Evolutionary conservation across 2,329 filamentous ascomycete genomes (phyloP), one percentile per base, ranked within the genome.

Genomic region (Dactylonectria estremocensis): DNA sequence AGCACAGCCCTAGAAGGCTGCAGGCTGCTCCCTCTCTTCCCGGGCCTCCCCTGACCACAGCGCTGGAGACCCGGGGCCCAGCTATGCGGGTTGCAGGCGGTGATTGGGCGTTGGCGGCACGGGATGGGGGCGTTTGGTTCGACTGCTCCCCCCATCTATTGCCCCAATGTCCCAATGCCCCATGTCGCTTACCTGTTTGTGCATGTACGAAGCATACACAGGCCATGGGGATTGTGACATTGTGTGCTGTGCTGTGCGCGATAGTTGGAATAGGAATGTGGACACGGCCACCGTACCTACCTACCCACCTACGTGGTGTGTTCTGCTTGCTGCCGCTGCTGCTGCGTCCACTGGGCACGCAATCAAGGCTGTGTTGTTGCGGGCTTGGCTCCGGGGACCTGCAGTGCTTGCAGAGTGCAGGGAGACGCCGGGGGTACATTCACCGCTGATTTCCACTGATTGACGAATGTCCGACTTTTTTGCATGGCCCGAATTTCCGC

Each of bases 1-100:
- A 57, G 61, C 74, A 71, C 71, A 75, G 73, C 73, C 73, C 66
- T 75, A 74, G 57, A 61, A 62, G 64, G 64, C 61, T 60, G 52
- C 43, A 52, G 58, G 55, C 61, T 64, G 40, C 62, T 28, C 24
- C 24, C 24, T 28, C 24, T 7, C 24, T 7, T 28, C 24, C 24
- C 24, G 7, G 24, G 7, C 24, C 40, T 11, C 24, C 40, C n/a
- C 24, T 33, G 43, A 13, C 33, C 22, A 56, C 37, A 43, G 48
- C 33, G 31, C 59, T 55, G 37, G 43, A 33, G 48, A 52, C 40
- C 52, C n/a, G n/a, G 7, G 50, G 20, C 31, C 59, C 54, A 35
- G 59, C n/a, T 31, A n/a, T 48, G 43, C 40, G 64, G 64, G 45
- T 61, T 61, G 45, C 46, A 49, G 20, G 24, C 46, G 20, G 16